Evolutionary conservation across 2,329 filamentous ascomycete genomes (phyloP), one percentile per base, ranked within the genome.

Genomic region (Talaromyces amestolkiae): DNA sequence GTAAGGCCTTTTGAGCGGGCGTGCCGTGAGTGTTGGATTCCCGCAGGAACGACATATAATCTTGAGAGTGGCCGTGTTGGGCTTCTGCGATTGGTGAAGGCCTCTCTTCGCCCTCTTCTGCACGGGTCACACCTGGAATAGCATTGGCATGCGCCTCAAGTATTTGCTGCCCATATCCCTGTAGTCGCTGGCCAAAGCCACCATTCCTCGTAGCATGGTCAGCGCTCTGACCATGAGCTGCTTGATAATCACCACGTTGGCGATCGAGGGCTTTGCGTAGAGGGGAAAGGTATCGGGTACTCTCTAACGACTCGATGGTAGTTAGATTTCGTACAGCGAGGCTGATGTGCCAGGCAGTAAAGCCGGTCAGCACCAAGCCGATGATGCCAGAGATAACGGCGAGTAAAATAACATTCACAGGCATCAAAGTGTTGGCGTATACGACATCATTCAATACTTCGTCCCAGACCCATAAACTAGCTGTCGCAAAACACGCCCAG

Each of bases 301-400:
- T 97, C 78, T 99, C 95, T 66, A 99, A 82, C 72, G 91, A 96
- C 77, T 99, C 95, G 66, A 99, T 97, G 3, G 95, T 99, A 0
- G 95, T 99, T 78, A 96, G 89, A 3, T 92, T 92, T 31, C 86
- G 85, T 63, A 86, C 81, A 1, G 92, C 91, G 1, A 99, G 84
- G 76, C 91, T 87, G 64, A 98, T 84, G 81, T 99, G 95, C 93
- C 95, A 99, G 1, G 81, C 85, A 0, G 93, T 97, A 74, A 99
- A 99, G 0, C 91, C 92, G 13, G 89, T 89, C 22, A 99, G 83
- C 1, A 97, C 94, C 9, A 99, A 78, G 0, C 92, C 92, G 68
- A 99, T 96, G 70, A 99, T 96, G 15, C 93, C 94, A 43, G 91
- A 88, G 47, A 98, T 83, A 24, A 98, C 92, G 24, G 89, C 89